Base-by-base conservation (phyloP, 1,139 yeast genomes). In the Pichia sp. region DNA sequence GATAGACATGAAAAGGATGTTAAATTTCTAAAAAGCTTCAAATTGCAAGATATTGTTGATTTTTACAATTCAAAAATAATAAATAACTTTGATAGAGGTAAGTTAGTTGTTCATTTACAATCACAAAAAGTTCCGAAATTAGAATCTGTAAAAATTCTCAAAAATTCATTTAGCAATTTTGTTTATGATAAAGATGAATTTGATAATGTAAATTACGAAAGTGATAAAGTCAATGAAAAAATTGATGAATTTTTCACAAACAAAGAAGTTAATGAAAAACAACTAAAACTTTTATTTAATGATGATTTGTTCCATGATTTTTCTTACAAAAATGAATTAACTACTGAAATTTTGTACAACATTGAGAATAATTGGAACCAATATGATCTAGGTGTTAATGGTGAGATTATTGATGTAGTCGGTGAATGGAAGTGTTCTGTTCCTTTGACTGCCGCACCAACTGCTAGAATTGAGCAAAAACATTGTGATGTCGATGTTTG, bases 81-180 rank as follows among this genome's bases (percentile, higher is more conserved):
- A 27, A 54, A 68, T 23, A 18, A 33, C 20, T 54, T 61, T 5
- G 60, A 66, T 15, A 57, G 68, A 24, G 66, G 79, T 2, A 76
- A 69, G 51, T 55, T 86, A 25, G 69, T 80, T 16, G 72, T 87
- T 18, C 87, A 86, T 54, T 70, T 89, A 58, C 74, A 79, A 53
- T 78, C 94, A 0, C 83, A 77, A 46, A 61, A 59, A 4, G 61
- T 62, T 5, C 69, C 71, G 5, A 53, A 35, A 6, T 46, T 47
- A 15, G 38, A 52, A 1, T 31, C 45, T 10, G 39, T 43, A 15
- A 49, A 50, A 9, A 40, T 53, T 27, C 39, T 59, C 11, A 46
- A 56, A 18, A 49, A 55, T 22, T 37, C 54, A 3, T 45, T 62
- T 27, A 49, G 55, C 11, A 62, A 61, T 38, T 57, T 54, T 36